A percentile compares a stretch with the other conserved stretches of the same genome.
Conservation (phyloP, 2,329 filamentous ascomycete genomes). For the Epicoccum sorghinum region DNA sequence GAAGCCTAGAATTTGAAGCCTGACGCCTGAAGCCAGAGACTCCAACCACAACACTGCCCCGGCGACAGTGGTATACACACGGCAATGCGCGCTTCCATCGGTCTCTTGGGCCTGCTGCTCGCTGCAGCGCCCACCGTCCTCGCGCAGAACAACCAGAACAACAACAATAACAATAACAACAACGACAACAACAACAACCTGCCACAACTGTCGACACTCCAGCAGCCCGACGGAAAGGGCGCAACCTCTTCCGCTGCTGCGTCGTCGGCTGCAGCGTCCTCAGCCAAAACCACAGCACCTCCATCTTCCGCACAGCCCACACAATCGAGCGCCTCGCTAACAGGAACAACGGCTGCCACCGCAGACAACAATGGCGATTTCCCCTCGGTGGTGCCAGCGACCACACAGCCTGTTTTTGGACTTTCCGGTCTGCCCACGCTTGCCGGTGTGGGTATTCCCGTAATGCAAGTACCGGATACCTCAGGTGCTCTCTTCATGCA, state of each 20-base stretch:
- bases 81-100: slow-evolving; percentile 40
- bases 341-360: slow-evolving; percentile 13
- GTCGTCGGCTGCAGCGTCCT: slow-evolving; percentile 26
- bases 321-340: slow-evolving; percentile 11
- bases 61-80: slow-evolving; percentile 21
- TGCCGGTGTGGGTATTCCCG: slow-evolving; percentile 65
- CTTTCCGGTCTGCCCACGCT: slow-evolving; percentile 59
- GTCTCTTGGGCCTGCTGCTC: slow-evolving; percentile 39
- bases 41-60: slow-evolving; percentile 14
- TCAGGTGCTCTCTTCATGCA: slow-evolving; percentile 90
- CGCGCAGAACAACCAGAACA: slow-evolving; percentile 34
- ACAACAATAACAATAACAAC: slow-evolving; percentile 17
- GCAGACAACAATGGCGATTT: slow-evolving; percentile 18
- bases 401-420: slow-evolving; percentile 31
- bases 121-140: slow-evolving; percentile 38
- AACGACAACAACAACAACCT: slow-evolving; percentile 22
- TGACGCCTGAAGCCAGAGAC: slow-evolving; percentile 14
- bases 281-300: slow-evolving; percentile 25
- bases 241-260: slow-evolving; percentile 19
- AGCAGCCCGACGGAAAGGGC: slow-evolving; percentile 29
- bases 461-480: slow-evolving; percentile 80
- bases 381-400: slow-evolving; percentile 17
- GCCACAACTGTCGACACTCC: slow-evolving; percentile 36
- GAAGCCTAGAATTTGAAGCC: slow-evolving; percentile 1
- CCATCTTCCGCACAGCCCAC: slow-evolving; percentile 21